phyloP scores from a whole-genome alignment of 805 yeast genomes.

The Monosporozyma siamensis region DNA sequence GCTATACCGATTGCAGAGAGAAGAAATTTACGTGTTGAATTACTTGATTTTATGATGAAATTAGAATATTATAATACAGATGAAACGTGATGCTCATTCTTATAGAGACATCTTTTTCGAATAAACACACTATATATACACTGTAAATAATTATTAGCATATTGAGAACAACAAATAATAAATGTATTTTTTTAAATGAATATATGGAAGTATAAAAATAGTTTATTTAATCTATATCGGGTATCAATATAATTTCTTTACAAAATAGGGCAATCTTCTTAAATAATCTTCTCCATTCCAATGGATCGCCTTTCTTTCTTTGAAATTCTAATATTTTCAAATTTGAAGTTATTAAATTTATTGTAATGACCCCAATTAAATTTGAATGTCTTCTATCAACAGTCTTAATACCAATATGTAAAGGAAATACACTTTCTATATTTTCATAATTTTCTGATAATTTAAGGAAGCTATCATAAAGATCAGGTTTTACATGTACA shows the following conservation, averaged over 20 bases:
- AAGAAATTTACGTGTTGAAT: conserved; percentile 17
- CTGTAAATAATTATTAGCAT: conserved; percentile 1
- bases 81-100: not conserved
- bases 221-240: no score
- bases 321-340: conserved; percentile 45
- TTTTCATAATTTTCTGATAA: conserved; percentile 8
- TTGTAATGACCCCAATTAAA: conserved; percentile 39
- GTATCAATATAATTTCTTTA: conserved; percentile 45
- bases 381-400: conserved; percentile 38
- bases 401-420: conserved; percentile 32
- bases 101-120: no score
- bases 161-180: no score
- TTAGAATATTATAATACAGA: conserved; percentile 12
- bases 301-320: conserved; percentile 54
- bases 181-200: no score
- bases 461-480: conserved; percentile 15
- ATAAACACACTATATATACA: no score
- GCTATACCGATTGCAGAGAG: conserved; percentile 15
- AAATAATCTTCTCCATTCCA: conserved; percentile 65
- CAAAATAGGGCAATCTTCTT: conserved; percentile 48
- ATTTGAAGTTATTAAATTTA: conserved; percentile 33
- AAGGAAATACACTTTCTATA: conserved; percentile 28
- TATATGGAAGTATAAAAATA: no score
- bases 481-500: conserved; percentile 19
- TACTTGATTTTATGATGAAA: conserved; percentile 20